Evolutionary conservation across 208 protist genomes (phyloP), one percentile per base, ranked within the genome.

Genomic region (Zelonia costaricensis): DNA sequence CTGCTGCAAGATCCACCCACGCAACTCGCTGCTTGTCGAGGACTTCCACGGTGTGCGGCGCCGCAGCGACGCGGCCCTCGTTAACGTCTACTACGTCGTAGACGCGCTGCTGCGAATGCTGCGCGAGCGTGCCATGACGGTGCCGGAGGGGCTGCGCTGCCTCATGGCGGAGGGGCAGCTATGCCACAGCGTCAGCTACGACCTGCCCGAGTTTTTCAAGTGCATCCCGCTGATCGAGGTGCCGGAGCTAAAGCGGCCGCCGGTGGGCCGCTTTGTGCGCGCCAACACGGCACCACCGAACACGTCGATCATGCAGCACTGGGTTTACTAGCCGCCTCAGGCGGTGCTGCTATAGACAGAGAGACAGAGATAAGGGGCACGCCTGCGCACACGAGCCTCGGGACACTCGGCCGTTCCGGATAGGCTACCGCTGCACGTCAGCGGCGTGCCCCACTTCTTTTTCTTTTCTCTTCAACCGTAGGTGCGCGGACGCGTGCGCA

Each of bases 11-110:
- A 69, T 97, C 12, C 86, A 97, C 56, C 80, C 80, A 23, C 70
- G 72, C 27, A 97, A 94, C 78, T 72, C 85, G 20, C 62, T 97
- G 30, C 74, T 97, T 7, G 78, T 94, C 18, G 86, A 95, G 38
- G 89, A 96, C 69, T 97, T 96, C 61, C 82, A 91, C 57, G 91
- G 91, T 5, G 53, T 71, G 31, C 76, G 76, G 0, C 59, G 78
- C 42, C 64, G 56, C 38, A 63, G 74, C 22, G 91, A 96, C 44
- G 88, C 87, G 4, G 78, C 91, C 23, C 51, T 96, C 13, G 79
- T 96, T 28, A 96, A 96, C 36, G 82, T 94, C 27, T 96, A 94
- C 78, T 94, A 94, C 80, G 87, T 87, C 22, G 82, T 94, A 48
- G 82, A 93, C 42, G 71, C 82, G 22, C 42, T 92, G 58, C 70